Evolutionary conservation across 495 filamentous ascomycete species (phyloP), one percentile per base, ranked within the genome.

Genomic region (Talaromyces ruber): DNA sequence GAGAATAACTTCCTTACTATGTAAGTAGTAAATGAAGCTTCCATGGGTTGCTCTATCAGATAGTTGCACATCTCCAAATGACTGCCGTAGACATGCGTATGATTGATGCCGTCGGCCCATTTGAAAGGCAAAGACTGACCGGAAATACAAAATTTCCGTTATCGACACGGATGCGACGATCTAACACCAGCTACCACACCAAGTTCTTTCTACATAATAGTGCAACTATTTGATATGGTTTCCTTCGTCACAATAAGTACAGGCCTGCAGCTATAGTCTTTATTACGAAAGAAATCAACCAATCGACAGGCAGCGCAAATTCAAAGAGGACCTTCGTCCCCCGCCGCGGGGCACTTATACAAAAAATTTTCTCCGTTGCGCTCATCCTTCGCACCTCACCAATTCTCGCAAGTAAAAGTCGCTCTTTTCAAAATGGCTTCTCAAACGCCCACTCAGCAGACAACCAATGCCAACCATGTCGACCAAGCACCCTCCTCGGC

Each of bases 401-500:
- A n/a, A n/a, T 22, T 3, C 54, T 22, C 12, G 34, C 14, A 1
- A 30, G 9, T 22, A 6, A 57, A 22, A 18, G 18, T n/a, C 18
- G 8, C 4, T 22, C 4, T 3, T 8, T 6, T 24, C 1, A 34
- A 29, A 30, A 57, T 57, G 29, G 32, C 54, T 18, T 7, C 28
- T 0, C 54, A 57, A 18, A 22, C 26, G 28, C 29, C 54, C 24
- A 57, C 28, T 6, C 21, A 6, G 28, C n/a, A 58, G 12, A 12
- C 3, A 28, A 45, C 26, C 43, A 51, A 26, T 4, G 9, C 24
- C 24, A 60, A 52, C 5, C 37, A 51, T 47, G 43, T 24, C 43
- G 43, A 26, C 7, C 26, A 30, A 14, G 22, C 84, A 21, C 92
- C 92, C 28, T 70, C 81, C 25, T 82, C 82, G 52, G 92, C 88